Evolutionary conservation across 306 rosid species (phyloP), one percentile per base, ranked within the genome.

Genomic region (Mucuna pruriens): DNA sequence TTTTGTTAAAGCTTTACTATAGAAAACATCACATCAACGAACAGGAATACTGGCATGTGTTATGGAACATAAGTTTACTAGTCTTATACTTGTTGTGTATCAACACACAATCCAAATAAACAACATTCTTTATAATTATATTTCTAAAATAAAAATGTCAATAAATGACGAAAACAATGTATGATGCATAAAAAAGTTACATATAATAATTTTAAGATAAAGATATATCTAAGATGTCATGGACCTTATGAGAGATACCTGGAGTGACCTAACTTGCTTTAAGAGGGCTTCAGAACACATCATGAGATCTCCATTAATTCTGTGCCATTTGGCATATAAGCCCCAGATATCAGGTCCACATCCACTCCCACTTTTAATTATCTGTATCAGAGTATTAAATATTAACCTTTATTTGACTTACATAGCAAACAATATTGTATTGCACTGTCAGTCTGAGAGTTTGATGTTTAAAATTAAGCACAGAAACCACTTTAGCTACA

Each of bases 221-320:
- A 42, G 48, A 42, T 42, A 25, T 79, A 68, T 46, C 54, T 25
- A 64, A 46, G 54, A 58, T 46, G 40, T 38, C 64, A 40, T 67
- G 68, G 49, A 44, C 55, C 71, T 54, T 33, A 42, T n/a, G 49
- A 80, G 65, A 69, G 67, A 74, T 87, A 92, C 99, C 99, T 93
- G 98, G 84, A 91, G 94, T 83, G 98, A 91, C 86, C 99, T 87
- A 82, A 93, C 98, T 91, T 95, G 96, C 90, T 90, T 95, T 76
- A 95, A 81, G 48, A 93, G 94, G 46, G 99, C 97, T 87, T 93
- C 99, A 52, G 93, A 88, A 83, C 98, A 93, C 99, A 93, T 95
- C 61, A 84, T 44, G 46, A 88, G 86, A 84, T 95, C 97, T 77
- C 96, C 98, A 77, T 93, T 93, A 68, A 91, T 80, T 87, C 80